Base-by-base conservation (phyloP, 495 filamentous ascomycete genomes). In the Penicillium goetzii region DNA sequence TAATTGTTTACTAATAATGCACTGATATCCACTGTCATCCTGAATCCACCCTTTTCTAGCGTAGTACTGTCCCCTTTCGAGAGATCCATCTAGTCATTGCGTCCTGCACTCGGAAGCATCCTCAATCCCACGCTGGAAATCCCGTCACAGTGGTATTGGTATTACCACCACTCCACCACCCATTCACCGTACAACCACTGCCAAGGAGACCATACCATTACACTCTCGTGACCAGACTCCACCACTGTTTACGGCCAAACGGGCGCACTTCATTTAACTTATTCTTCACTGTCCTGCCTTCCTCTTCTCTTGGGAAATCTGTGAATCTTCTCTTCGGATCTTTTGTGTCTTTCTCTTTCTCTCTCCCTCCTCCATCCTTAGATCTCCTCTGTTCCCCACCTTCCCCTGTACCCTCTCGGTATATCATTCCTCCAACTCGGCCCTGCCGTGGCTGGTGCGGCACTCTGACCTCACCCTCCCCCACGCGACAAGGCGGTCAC, bases 401-500 rank as follows among this genome's bases (percentile, higher is more conserved):
- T 19, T 30, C 10, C 45, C 61, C 52, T 54, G 3, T 30, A n/a
- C 9, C 38, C 50, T 34, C 33, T 58, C 23, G n/a, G 34, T 30
- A 19, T 47, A 54, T 57, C 47, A 26, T 57, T 25, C 52, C n/a
- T 43, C 34, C 17, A 43, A 41, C 15, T 45, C 10, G 28, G 33
- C 52, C 52, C 23, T 30, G 47, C 19, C 11, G 50, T 64, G 47
- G 47, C 62, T 58, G 58, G 34, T 17, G 36, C 32, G 43, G 36
- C 28, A 40, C 8, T 51, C 56, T 55, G 41, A 59, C 60, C 64
- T 67, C 67, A 56, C 66, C 72, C 66, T 64, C 71, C 66, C 66
- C 71, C 68, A 73, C 71, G 71, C 71, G 71, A 71, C 71, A 73
- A 73, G 71, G 71, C 71, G 71, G 71, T 73, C 66, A 69, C 65